Conservation (phyloP, 2,329 filamentous ascomycete species). For the Chalaropsis thielavioides region DNA sequence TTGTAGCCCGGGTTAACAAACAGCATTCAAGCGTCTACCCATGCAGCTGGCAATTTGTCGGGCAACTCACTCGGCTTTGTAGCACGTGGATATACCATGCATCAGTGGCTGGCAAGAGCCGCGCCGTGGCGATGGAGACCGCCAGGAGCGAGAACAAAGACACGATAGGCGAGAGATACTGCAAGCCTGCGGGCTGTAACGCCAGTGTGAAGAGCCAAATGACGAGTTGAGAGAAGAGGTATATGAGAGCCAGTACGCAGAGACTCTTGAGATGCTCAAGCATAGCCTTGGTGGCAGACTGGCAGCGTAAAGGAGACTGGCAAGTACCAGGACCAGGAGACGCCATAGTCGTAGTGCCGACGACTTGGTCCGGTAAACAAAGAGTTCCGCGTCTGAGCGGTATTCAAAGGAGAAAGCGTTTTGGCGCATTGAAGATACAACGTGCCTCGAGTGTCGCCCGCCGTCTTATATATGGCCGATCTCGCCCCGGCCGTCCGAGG, state of each 20-base stretch:
- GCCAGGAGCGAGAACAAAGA: background rate
- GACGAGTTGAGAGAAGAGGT: slow-evolving; percentile 30
- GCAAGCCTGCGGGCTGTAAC: slow-evolving; percentile 24
- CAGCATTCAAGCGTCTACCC: background rate
- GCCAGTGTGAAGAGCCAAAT: slow-evolving; percentile 31
- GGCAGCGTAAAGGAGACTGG: background rate
- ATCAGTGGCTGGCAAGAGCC: slow-evolving; percentile 20
- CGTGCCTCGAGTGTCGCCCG: too few relatives aligned
- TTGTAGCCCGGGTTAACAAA: slow-evolving; percentile 24
- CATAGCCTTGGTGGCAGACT: too few relatives aligned
- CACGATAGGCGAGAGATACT: background rate
- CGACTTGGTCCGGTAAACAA: background rate
- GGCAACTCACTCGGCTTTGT: background rate
- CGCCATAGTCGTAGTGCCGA: background rate
- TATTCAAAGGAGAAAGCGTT: too few relatives aligned
- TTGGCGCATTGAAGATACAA: too few relatives aligned
- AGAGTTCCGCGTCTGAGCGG: too few relatives aligned
- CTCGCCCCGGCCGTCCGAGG: background rate
- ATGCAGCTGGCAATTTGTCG: too few relatives aligned
- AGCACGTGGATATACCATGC: slow-evolving; percentile 22
- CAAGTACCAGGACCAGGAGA: background rate
- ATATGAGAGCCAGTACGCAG: slow-evolving; percentile 21
- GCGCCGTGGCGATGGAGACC: background rate
- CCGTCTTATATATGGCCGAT: background rate
- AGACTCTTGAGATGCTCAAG: background rate